phyloP scores from a whole-genome alignment of 805 yeast genomes.

The Candida peoriensis region DNA sequence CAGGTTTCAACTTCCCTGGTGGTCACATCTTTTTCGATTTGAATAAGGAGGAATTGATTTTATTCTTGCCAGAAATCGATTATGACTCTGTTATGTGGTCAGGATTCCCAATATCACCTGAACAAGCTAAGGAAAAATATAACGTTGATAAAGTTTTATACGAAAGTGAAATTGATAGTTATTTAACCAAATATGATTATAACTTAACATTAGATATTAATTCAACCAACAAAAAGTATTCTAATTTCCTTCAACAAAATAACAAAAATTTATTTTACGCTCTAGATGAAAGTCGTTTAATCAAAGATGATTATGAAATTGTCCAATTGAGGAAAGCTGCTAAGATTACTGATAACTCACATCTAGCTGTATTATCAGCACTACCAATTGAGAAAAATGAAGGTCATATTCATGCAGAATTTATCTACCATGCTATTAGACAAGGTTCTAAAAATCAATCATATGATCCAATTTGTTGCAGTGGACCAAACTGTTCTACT shows the following conservation, averaged over 20 bases:
- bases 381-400: conserved; percentile 83
- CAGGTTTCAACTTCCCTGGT: conserved; percentile 82
- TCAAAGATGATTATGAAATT: conserved; percentile 81
- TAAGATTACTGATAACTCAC: conserved; percentile 81
- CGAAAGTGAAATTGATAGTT: conserved; percentile 40
- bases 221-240: conserved; percentile 31
- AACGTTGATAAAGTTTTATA: conserved; percentile 83
- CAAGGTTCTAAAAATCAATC: conserved; percentile 89
- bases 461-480: conserved; percentile 93
- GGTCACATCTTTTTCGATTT: conserved; percentile 59
- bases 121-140: conserved; percentile 57
- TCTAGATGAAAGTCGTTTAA: conserved; percentile 79
- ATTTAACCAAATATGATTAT: conserved; percentile 23
- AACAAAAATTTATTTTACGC: conserved; percentile 59
- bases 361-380: conserved; percentile 89
- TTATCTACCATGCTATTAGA: conserved; percentile 85
- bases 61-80: conserved; percentile 81
- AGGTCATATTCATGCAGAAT: conserved; percentile 93
- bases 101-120: conserved; percentile 70
- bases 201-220: conserved; percentile 54
- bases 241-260: conserved; percentile 34
- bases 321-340: conserved; percentile 75
- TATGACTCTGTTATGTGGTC: conserved; percentile 95
- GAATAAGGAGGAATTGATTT: conserved; percentile 47
- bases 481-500: conserved; percentile 89